Percentiles rank a stretch among this genome's conserved stretches.
Conservation (phyloP, 176 grass and related monocot species). For the Calamus simplicifolius region DNA sequence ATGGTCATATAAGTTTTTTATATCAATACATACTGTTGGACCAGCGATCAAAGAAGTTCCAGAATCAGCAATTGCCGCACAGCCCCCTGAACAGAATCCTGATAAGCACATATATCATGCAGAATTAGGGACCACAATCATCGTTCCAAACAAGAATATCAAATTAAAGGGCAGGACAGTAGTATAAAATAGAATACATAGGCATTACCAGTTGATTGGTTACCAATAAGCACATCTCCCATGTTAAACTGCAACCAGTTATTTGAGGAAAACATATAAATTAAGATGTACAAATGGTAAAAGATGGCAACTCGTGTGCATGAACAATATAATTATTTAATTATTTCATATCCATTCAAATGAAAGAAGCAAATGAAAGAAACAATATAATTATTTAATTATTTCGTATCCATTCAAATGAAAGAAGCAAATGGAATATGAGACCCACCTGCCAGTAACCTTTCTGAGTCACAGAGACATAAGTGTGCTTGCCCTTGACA, state of each 20-base stretch:
- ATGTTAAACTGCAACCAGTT: slow-evolving; percentile 11
- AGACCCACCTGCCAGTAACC: slow-evolving; percentile 18
- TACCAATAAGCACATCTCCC: slow-evolving; percentile 8
- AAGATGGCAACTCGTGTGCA: neutral
- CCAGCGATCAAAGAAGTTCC: slow-evolving; percentile 19
- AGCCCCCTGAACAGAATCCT: slow-evolving; percentile 12
- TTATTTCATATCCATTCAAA: neutral
- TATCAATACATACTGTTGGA: slow-evolving; percentile 3
- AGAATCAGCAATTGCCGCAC: slow-evolving; percentile 19
- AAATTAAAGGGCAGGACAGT: slow-evolving; percentile 3
- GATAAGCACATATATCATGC: neutral
- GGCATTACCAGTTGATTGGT: neutral
- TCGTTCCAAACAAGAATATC: slow-evolving; percentile 4
- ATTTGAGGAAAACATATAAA: neutral
- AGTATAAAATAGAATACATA: neutral
- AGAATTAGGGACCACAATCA: no score
- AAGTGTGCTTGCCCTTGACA: slow-evolving; percentile 9
- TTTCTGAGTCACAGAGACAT: slow-evolving; percentile 17
- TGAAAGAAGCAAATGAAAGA: neutral
- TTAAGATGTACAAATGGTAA: no score
- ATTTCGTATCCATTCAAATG: neutral
- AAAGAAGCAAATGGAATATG: neutral
- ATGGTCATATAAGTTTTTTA: no score
- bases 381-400: neutral
- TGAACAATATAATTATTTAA: neutral